Evolutionary conservation across 83 land plant genomes (phyloP).

Genomic region (Diphasiastrum complanatum): DNA sequence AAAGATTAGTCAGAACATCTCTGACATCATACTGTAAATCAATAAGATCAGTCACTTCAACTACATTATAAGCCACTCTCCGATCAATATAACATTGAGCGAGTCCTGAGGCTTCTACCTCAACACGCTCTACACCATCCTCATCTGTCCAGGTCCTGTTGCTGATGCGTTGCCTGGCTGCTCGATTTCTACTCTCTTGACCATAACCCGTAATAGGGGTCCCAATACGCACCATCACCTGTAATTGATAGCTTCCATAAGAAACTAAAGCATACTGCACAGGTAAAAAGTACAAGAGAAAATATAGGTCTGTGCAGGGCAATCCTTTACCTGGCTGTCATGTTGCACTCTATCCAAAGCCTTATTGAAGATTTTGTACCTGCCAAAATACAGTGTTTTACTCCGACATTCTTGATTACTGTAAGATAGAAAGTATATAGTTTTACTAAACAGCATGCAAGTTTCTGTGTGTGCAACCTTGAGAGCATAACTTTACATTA

Average conservation of each 20-base stretch:
- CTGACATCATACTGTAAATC: too few relatives aligned
- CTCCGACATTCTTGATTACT: too few relatives aligned
- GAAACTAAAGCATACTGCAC: neutral
- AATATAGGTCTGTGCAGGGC: neutral
- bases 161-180: constrained; percentile 85
- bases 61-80: neutral
- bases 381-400: constrained; percentile 16
- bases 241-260: constrained; percentile 3
- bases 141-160: constrained; percentile 75
- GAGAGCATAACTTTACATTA: too few relatives aligned
- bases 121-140: constrained; percentile 87
- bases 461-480: too few relatives aligned
- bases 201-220: constrained; percentile 94
- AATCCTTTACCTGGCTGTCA: constrained; percentile 61
- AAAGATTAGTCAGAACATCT: too few relatives aligned
- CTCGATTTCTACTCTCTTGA: constrained; percentile 88
- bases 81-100: neutral
- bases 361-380: constrained; percentile 81
- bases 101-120: constrained; percentile 40
- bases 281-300: constrained; percentile 4
- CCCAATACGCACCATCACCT: constrained; percentile 83
- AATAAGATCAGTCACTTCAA: too few relatives aligned
- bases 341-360: constrained; percentile 76
- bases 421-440: neutral
- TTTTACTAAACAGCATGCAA: neutral